Evolutionary conservation across 352 stramenopile species (phyloP).

Genomic region (Pythium rishiriense): DNA sequence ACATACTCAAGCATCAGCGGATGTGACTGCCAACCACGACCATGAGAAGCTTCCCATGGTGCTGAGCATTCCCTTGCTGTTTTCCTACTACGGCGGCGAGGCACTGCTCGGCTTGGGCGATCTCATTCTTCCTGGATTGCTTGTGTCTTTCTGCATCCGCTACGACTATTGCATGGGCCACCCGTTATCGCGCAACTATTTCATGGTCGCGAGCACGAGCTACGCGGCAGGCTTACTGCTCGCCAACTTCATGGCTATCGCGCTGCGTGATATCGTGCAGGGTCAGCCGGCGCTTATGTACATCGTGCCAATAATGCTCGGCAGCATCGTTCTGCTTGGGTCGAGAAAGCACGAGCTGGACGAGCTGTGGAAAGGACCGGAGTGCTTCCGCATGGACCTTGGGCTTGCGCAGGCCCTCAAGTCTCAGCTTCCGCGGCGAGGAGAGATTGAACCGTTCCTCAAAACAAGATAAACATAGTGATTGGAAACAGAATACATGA

Average conservation of each 20-base stretch:
- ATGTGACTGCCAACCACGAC: slow-evolving; percentile 1
- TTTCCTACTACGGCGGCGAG: slow-evolving; percentile 87
- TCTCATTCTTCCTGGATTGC: slow-evolving; percentile 91
- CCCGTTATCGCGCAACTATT: slow-evolving; percentile 73
- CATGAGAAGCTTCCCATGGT: slow-evolving; percentile 51
- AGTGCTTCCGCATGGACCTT: slow-evolving; percentile 37
- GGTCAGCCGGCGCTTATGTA: slow-evolving; percentile 96
- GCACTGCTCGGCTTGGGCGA: slow-evolving; percentile 93
- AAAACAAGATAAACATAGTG: slow-evolving; percentile 18
- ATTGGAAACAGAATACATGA: slow-evolving; percentile 6
- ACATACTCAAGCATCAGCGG: slow-evolving; percentile 10
- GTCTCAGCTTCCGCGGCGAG: slow-evolving; percentile 8
- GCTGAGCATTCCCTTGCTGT: slow-evolving; percentile 88
- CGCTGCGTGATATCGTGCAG: slow-evolving; percentile 80
- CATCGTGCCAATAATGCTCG: slow-evolving; percentile 89
- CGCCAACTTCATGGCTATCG: slow-evolving; percentile 92
- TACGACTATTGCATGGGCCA: slow-evolving; percentile 84
- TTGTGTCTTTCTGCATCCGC: slow-evolving; percentile 90
- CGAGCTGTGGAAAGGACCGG: slow-evolving; percentile 75
- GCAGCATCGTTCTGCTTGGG: slow-evolving; percentile 57
- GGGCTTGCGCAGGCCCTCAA: slow-evolving; percentile 1
- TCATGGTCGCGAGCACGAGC: slow-evolving; percentile 50
- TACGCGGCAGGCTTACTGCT: slow-evolving; percentile 92
- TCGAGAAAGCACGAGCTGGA: slow-evolving; percentile 53
- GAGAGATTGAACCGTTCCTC: slow-evolving; percentile 30